Evolutionary conservation across 2,329 filamentous ascomycete genomes (phyloP), one percentile per base, ranked within the genome.

Genomic region (Apiospora koreana): DNA sequence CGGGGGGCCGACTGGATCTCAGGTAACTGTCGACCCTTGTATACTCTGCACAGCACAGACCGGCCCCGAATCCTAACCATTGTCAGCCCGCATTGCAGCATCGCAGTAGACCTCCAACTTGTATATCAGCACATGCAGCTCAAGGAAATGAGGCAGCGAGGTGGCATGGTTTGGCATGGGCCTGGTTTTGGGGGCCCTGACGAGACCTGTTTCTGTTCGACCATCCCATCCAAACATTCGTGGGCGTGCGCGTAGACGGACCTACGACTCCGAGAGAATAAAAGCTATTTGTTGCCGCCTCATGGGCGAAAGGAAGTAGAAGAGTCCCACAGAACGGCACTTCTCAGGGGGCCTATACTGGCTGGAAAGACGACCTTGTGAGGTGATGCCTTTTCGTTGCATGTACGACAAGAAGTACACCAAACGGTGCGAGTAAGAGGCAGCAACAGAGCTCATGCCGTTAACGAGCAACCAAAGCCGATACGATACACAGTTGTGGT

Each of bases 61-160:
- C 35, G 10, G 41, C 28, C 28, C 54, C 3, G 31, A 62, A n/a
- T 21, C 21, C 31, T 62, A n/a, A 38, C 54, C 31, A 62, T 31
- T 62, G 54, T 38, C 54, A 38, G 54, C 54, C 54, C 54, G 31
- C 54, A 62, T 62, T 38, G 54, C 54, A 62, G 54, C 21, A 62
- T 35, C 54, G 9, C 50, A 35, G 50, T 31, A 35, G 50, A n/a
- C 28, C 18, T 62, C 12, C 48, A 54, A 58, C 28, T 35, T n/a
- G n/a, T n/a, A 10, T 35, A 21, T 9, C 25, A 35, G 16, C n/a
- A 58, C 50, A n/a, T 58, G 28, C 28, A 58, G 50, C 50, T 58
- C 28, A 3, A 31, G 50, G 48, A 25, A n/a, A n/a, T 46, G 21
- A 50, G 23, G 48, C 25, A 25, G 48, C 16, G 18, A 58, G 25